phyloP scores from a whole-genome alignment of 2,329 filamentous ascomycete species.

The Cladobotryum protrusum region DNA sequence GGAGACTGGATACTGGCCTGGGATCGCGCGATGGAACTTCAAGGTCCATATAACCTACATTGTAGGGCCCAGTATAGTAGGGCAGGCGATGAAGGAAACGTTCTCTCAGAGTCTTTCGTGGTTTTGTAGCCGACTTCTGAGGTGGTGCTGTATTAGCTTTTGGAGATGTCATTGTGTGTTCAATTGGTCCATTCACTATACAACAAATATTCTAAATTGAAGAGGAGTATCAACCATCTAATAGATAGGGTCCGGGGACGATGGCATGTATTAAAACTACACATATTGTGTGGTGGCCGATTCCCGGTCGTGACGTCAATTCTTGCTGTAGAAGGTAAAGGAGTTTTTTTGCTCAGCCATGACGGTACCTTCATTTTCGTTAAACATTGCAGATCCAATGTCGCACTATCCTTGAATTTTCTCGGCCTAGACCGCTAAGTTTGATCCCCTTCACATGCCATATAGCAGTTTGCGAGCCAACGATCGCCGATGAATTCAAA shows the following conservation, averaged over 20 bases:
- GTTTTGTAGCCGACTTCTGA: slow-evolving; percentile 18
- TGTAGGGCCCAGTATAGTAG: slow-evolving; percentile 57
- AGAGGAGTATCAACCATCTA: background rate
- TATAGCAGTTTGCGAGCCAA: too few relatives aligned
- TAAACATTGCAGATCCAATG: too few relatives aligned
- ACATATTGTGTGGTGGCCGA: background rate
- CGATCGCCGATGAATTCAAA: too few relatives aligned
- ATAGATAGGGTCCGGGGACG: too few relatives aligned
- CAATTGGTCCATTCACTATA: background rate
- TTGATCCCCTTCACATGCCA: too few relatives aligned
- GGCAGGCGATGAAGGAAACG: slow-evolving; percentile 46
- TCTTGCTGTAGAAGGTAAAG: too few relatives aligned
- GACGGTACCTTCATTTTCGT: too few relatives aligned
- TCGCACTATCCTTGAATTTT: too few relatives aligned
- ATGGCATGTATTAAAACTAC: background rate
- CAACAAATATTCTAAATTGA: background rate
- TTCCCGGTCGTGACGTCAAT: slow-evolving; percentile 5
- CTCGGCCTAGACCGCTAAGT: too few relatives aligned
- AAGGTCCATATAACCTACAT: slow-evolving; percentile 61
- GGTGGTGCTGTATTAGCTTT: slow-evolving; percentile 4
- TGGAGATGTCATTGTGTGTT: background rate
- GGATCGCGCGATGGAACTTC: slow-evolving; percentile 50
- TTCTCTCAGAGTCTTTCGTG: slow-evolving; percentile 29
- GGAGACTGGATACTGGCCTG: slow-evolving; percentile 34
- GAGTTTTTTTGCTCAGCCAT: too few relatives aligned